Evolutionary conservation across 352 stramenopile species (phyloP).

Genomic region (Phytophthora fragariaefolia): DNA sequence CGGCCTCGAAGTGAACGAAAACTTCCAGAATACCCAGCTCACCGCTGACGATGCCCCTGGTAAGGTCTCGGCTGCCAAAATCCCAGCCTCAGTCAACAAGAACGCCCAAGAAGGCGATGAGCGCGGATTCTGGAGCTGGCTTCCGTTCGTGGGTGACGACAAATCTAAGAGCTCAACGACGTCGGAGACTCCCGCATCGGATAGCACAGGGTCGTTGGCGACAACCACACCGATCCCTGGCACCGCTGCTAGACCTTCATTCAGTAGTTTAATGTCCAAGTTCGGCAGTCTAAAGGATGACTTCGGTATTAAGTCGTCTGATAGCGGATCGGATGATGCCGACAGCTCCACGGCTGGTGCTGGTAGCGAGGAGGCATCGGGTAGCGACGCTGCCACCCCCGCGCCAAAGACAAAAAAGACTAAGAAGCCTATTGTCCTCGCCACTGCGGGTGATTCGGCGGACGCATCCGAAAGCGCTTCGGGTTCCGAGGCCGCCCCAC

Average conservation of each 20-base stretch:
- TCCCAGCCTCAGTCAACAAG: conserved; percentile 12
- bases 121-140: conserved; percentile 28
- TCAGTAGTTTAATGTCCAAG: conserved; percentile 28
- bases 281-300: conserved; percentile 21
- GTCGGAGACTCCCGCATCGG: not conserved
- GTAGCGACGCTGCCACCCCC: not conserved
- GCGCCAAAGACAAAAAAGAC: conserved; percentile 18
- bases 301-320: too few relatives aligned
- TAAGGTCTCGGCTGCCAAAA: not conserved
- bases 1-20: conserved; percentile 15
- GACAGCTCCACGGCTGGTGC: conserved; percentile 10
- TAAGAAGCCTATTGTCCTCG: conserved; percentile 9
- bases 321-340: not conserved
- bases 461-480: not conserved
- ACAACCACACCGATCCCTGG: conserved; percentile 30
- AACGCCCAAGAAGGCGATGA: conserved; percentile 22
- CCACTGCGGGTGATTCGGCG: not conserved
- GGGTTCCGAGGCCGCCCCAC: not conserved
- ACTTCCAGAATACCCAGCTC: conserved; percentile 33
- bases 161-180: not conserved
- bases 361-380: not conserved
- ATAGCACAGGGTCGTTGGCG: not conserved
- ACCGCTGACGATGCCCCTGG: conserved; percentile 4
- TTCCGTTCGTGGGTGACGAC: conserved; percentile 9
- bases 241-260: conserved; percentile 1